These are phyloP conservation scores for Neopestalotiopsis sp. DNA, from an alignment of 2,329 filamentous ascomycete species.

Conservation along the genomic window DNA sequence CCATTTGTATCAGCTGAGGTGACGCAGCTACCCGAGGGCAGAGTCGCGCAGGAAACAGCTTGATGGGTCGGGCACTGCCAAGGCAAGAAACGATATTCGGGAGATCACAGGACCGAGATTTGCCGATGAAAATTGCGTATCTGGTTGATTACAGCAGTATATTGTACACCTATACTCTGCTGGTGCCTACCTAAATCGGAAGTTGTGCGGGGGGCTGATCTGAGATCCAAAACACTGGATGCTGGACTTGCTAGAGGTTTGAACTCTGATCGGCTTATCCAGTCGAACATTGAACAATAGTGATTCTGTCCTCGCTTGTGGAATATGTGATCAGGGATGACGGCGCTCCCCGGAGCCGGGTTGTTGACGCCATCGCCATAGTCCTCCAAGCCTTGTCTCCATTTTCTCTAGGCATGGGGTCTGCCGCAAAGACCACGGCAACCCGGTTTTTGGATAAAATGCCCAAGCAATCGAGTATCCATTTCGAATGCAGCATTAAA, in stretches of 20 bases:
- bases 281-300: not conserved
- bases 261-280: not conserved
- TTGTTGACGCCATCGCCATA: not conserved
- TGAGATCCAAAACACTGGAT: not conserved
- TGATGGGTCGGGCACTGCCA: not conserved
- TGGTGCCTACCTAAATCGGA: not conserved
- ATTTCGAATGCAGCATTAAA: not conserved
- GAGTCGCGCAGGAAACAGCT: not conserved
- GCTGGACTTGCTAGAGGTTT: not conserved
- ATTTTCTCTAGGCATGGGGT: not conserved
- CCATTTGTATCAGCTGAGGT: slow-evolving; percentile 30
- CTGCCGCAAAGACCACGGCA: not conserved
- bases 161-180: not conserved
- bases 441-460: no score
- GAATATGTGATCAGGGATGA: not conserved
- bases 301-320: not conserved
- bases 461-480: not conserved
- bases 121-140: not conserved
- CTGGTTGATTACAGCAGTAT: not conserved
- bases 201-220: not conserved
- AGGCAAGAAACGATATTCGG: not conserved
- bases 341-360: not conserved
- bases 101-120: not conserved
- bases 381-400: not conserved
- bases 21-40: not conserved